These are phyloP conservation scores for Psidium guajava DNA, from an alignment of 345 rosid genomes.

Conservation along the genomic window DNA sequence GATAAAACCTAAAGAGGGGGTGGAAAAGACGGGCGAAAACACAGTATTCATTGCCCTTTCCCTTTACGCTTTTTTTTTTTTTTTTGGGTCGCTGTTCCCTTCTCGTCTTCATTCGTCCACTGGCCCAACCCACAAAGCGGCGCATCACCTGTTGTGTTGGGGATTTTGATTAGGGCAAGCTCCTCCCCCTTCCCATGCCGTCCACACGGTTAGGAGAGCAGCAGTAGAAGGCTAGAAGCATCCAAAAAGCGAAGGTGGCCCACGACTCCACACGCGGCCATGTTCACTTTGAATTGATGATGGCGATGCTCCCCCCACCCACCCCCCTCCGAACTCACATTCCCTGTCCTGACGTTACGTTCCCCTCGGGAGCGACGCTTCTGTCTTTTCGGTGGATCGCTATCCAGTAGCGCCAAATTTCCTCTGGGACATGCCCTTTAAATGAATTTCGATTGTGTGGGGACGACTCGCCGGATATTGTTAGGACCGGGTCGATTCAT, in stretches of 20 bases:
- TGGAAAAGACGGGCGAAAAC: neutral
- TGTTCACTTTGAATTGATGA: neutral
- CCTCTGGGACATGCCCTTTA: neutral
- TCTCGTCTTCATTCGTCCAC: neutral
- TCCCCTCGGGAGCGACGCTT: neutral
- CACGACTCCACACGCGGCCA: neutral
- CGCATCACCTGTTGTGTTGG: neutral
- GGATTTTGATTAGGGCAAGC: neutral
- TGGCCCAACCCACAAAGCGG: neutral
- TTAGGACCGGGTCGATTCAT: neutral
- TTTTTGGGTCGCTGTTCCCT: neutral
- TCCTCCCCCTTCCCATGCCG: neutral
- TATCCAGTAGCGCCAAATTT: neutral
- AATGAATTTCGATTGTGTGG: neutral
- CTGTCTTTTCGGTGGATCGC: neutral
- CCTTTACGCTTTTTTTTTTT: neutral
- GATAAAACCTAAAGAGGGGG: neutral
- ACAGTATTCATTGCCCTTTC: neutral
- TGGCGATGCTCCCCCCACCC: neutral
- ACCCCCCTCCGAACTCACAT: neutral
- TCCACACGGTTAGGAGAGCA: neutral
- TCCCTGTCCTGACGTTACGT: neutral
- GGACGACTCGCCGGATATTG: neutral
- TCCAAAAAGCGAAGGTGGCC: neutral
- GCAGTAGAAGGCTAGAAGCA: neutral